Conservation (phyloP, 1,139 yeast species). For the Suhomyces coccinellae region DNA sequence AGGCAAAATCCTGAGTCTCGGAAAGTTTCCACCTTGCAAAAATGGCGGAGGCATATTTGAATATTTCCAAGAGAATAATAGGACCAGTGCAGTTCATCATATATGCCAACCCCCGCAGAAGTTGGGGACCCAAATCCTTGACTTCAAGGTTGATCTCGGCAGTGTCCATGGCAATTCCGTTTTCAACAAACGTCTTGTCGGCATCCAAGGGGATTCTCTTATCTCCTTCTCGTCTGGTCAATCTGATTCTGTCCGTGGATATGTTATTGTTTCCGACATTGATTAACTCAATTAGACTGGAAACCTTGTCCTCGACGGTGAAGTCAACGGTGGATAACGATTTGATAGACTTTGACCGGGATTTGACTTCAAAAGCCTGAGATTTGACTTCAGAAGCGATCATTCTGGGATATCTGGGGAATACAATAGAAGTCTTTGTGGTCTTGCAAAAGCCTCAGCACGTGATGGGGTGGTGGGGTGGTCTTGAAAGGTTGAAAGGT, state of each 20-base stretch:
- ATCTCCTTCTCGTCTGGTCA: conserved; percentile 33
- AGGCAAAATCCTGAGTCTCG: conserved; percentile 53
- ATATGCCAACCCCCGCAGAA: conserved; percentile 88
- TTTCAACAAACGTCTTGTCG: conserved; percentile 31
- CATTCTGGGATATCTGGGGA: conserved; percentile 20
- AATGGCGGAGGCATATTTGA: conserved; percentile 45
- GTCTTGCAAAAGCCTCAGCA: too few species aligned
- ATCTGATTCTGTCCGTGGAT: conserved; percentile 40
- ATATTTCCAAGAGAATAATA: conserved; percentile 69
- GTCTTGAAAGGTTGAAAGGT: too few species aligned
- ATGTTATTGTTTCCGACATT: conserved; percentile 46
- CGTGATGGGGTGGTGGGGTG: too few species aligned
- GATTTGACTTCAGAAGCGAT: too few species aligned
- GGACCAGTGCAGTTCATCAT: conserved; percentile 90
- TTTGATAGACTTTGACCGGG: conserved; percentile 54
- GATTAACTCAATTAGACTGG: conserved; percentile 37
- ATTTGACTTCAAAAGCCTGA: conserved; percentile 37
- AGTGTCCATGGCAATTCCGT: conserved; percentile 30
- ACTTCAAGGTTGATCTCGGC: conserved; percentile 47
- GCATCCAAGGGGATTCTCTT: conserved; percentile 37
- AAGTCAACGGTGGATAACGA: conserved; percentile 38
- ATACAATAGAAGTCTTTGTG: too few species aligned
- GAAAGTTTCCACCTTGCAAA: conserved; percentile 36
- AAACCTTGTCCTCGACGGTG: conserved; percentile 29
- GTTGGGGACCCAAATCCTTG: conserved; percentile 92